A percentile compares a stretch with the other conserved stretches of the same genome.
Conservation (phyloP, 1,139 yeast species). For the Chernovozyma sophiae-reginae region DNA sequence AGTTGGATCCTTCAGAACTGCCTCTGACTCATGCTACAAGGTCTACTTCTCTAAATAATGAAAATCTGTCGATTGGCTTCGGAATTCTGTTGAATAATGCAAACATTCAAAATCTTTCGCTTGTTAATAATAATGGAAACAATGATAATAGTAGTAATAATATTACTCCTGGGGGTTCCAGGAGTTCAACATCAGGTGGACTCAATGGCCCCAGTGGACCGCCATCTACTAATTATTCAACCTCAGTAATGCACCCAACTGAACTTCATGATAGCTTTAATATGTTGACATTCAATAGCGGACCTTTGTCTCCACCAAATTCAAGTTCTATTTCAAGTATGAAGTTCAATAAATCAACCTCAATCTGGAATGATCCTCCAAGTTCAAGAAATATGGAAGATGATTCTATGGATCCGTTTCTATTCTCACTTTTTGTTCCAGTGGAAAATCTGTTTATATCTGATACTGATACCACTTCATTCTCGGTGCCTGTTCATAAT, state of each 20-base stretch:
- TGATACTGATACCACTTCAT: neutral
- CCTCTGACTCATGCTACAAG: neutral
- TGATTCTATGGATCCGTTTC: conserved; percentile 2
- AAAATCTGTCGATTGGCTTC: neutral
- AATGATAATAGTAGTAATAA: too few species aligned
- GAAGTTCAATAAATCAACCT: conserved; percentile 3
- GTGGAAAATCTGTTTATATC: conserved; percentile 2
- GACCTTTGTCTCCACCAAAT: neutral
- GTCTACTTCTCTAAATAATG: neutral
- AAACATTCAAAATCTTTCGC: too few species aligned
- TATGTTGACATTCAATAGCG: neutral
- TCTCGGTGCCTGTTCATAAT: neutral
- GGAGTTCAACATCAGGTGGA: neutral
- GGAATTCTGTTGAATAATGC: neutral
- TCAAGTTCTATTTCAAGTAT: neutral
- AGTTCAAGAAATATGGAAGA: neutral
- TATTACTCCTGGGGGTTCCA: neutral
- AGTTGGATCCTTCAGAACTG: neutral
- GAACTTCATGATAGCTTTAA: neutral
- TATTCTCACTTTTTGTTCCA: conserved; percentile 8
- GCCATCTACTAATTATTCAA: neutral
- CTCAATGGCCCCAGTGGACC: neutral
- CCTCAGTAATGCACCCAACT: neutral
- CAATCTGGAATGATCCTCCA: conserved; percentile 11
- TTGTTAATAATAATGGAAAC: too few species aligned